phyloP scores from a whole-genome alignment of 1,284 basidiomycete species.

The Sporisorium reilianum region DNA sequence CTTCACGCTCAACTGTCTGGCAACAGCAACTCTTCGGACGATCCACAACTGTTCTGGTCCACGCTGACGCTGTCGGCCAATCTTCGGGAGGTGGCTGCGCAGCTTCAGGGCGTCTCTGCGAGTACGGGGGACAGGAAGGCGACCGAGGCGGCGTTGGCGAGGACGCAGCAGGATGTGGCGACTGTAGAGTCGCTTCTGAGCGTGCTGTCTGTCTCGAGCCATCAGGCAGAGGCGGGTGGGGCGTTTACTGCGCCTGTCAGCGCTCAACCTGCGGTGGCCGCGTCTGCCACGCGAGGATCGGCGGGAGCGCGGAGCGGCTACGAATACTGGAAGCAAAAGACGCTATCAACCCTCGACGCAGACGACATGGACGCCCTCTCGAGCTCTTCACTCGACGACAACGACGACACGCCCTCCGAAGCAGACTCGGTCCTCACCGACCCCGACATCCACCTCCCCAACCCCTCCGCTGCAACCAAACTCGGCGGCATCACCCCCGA shows the following conservation, averaged over 20 bases:
- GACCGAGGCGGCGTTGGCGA: slow-evolving; percentile 12
- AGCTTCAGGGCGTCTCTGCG: slow-evolving; percentile 3
- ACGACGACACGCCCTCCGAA: slow-evolving; percentile 19
- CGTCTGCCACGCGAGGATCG: not conserved
- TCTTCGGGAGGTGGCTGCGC: slow-evolving; percentile 20
- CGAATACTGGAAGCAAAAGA: slow-evolving; percentile 30
- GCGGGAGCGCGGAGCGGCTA: not conserved
- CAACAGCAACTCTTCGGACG: not conserved
- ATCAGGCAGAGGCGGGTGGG: not conserved
- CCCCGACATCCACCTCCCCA: slow-evolving; percentile 26
- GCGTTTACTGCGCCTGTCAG: slow-evolving; percentile 28
- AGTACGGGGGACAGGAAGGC: slow-evolving; percentile 1
- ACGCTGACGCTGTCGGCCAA: slow-evolving; percentile 30
- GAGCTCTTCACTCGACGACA: not conserved
- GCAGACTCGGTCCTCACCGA: slow-evolving; percentile 44
- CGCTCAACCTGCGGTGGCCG: not conserved
- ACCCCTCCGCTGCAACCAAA: slow-evolving; percentile 1
- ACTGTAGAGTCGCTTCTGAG: slow-evolving; percentile 28
- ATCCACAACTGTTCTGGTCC: slow-evolving; percentile 41
- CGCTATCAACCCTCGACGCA: slow-evolving; percentile 13
- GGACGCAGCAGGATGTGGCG: slow-evolving; percentile 30
- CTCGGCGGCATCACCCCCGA: slow-evolving; percentile 17
- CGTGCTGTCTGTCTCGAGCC: slow-evolving; percentile 15
- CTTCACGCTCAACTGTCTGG: slow-evolving; percentile 13
- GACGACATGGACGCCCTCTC: slow-evolving; percentile 12